phyloP scores from a whole-genome alignment of 257 asterid species.

The Ligustrum vulgare region DNA sequence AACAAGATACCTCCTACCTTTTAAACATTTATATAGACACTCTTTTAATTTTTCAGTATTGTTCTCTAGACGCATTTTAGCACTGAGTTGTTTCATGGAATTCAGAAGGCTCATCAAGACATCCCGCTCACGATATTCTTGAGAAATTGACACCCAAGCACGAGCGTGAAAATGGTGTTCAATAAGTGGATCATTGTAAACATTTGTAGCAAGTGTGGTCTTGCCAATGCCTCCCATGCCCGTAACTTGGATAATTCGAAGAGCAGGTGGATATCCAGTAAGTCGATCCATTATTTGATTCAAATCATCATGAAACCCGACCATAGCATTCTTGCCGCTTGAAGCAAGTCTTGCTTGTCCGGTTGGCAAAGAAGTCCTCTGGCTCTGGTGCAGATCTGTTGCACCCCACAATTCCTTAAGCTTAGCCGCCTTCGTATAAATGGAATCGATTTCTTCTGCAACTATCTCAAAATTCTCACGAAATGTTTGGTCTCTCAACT shows the following conservation, averaged over 20 bases:
- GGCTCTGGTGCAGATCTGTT: background rate
- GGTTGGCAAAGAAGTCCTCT: background rate
- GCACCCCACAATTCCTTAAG: background rate
- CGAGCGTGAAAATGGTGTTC: background rate
- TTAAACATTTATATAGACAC: conserved; percentile 13
- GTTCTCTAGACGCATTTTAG: background rate
- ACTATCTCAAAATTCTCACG: background rate
- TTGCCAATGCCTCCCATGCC: background rate
- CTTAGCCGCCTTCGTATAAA: background rate
- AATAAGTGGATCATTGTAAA: background rate
- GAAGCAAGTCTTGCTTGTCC: background rate
- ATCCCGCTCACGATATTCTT: background rate
- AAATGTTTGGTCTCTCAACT: background rate
- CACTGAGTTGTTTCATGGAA: background rate
- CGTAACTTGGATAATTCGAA: background rate
- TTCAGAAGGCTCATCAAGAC: conserved; percentile 2
- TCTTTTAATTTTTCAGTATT: background rate
- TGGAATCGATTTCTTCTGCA: background rate
- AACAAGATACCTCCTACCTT: conserved; percentile 16
- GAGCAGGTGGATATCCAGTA: background rate
- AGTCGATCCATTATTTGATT: background rate
- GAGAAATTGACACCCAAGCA: background rate
- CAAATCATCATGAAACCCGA: background rate
- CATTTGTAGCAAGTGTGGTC: background rate
- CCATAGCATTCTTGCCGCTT: background rate